Base-by-base conservation (phyloP, 306 rosid species). In the Glycine soja region DNA sequence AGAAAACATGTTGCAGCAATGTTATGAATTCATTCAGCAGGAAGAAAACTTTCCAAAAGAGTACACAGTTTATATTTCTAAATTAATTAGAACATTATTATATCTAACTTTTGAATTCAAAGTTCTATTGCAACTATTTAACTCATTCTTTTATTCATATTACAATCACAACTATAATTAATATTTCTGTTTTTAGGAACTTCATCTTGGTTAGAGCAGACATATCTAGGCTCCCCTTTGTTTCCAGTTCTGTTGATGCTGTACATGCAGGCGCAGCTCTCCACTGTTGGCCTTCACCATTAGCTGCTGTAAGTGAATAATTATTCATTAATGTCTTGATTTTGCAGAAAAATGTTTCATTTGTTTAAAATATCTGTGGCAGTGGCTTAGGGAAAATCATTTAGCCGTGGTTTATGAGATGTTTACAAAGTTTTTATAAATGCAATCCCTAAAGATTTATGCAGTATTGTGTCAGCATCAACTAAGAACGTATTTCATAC, bases 221-320 rank as follows among this genome's bases (percentile, higher is more conserved):
- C 81, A 93, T 95, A 51, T 81, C 98, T 61, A 88, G 98, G 86
- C 98, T 91, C 77, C 99, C 99, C 15, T 95, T 95, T 75, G 92
- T 86, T 77, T 89, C 99, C 63, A 82, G 91, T 84, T 95, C 98
- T 77, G 52, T 95, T 62, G 98, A 95, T 81, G 97, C 97, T 16
- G 90, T 95, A 84, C 99, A 93, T 78, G 97, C 98, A 48, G 99
- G 99, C 47, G 98, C 99, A 54, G 99, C 98, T 82, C 38, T 95
- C 50, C 98, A 95, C 65, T 95, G 99, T 81, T 91, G 99, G 99
- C 99, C 98, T 86, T 93, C 98, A 80, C 97, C 97, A 57, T 89
- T 85, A 69, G 78, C 92, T 19, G 98, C 89, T 83, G 99, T 95
- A 84, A 88, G 98, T 80, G 59, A 65, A 78, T 79, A 81, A 18